A percentile compares a stretch with the other conserved stretches of the same genome.
Conservation (phyloP, 495 filamentous ascomycete species). For the Aspergillus avenaceus region DNA sequence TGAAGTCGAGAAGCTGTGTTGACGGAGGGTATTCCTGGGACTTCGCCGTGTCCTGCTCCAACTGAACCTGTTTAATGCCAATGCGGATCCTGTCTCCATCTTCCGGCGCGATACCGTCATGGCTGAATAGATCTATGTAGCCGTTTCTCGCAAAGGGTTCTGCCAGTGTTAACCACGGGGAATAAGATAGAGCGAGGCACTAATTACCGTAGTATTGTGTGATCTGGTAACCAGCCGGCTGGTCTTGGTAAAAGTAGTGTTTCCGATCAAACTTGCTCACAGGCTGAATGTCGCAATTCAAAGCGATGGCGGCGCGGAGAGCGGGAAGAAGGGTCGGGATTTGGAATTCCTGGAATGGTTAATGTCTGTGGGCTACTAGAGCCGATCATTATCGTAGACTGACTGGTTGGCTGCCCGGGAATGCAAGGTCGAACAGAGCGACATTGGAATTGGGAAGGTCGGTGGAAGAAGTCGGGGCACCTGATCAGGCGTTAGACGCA, state of each 20-base stretch:
- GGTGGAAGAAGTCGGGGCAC: constrained; percentile 63
- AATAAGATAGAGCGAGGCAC: not conserved
- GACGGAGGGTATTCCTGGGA: constrained; percentile 72
- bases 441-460: constrained; percentile 80
- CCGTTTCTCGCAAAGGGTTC: constrained; percentile 82
- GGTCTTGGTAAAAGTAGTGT: constrained; percentile 98
- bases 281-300: constrained; percentile 72
- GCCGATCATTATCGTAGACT: constrained; percentile 9
- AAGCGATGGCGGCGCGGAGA: constrained; percentile 78
- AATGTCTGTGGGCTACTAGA: not conserved
- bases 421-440: constrained; percentile 80
- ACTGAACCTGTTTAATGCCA: constrained; percentile 87
- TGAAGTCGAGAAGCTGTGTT: constrained; percentile 85
- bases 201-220: constrained; percentile 80
- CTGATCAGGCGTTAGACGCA: constrained; percentile 22
- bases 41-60: constrained; percentile 98
- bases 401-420: constrained; percentile 82
- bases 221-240: constrained; percentile 93
- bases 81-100: constrained; percentile 63
- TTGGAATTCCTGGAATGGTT: constrained; percentile 59
- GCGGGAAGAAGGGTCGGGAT: constrained; percentile 79
- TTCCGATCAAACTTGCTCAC: constrained; percentile 88
- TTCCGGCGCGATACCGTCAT: constrained; percentile 76
- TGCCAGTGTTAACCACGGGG: constrained; percentile 16
- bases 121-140: constrained; percentile 58